phyloP scores from a whole-genome alignment of 192 early-diverging fungal genomes.

The Podila verticillata region DNA sequence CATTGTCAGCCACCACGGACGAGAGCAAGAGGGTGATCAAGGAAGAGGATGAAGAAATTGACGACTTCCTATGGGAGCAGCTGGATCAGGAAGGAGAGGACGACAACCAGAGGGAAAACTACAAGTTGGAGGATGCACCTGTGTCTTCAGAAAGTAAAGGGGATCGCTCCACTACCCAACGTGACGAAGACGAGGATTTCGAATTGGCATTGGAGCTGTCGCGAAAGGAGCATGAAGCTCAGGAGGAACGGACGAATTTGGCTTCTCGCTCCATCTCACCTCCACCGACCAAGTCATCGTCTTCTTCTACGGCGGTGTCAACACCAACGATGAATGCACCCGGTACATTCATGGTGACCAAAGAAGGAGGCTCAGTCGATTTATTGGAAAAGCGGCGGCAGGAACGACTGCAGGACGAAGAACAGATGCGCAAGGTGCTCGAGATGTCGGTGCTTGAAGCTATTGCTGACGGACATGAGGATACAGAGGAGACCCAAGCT shows the following conservation, averaged over 20 bases:
- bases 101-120: too few species aligned
- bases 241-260: background rate
- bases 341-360: background rate
- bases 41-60: background rate
- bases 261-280: background rate
- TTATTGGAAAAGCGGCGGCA: slow-evolving; percentile 22
- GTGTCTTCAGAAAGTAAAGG: background rate
- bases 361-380: slow-evolving; percentile 12
- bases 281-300: background rate
- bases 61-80: background rate
- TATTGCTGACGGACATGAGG: slow-evolving; percentile 34
- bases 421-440: slow-evolving; percentile 43
- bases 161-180: background rate
- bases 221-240: background rate
- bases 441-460: slow-evolving; percentile 37
- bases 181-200: slow-evolving; percentile 10
- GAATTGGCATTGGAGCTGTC: slow-evolving; percentile 25
- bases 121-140: background rate
- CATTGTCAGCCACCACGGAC: background rate
- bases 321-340: background rate
- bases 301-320: background rate
- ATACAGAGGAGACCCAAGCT: background rate
- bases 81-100: background rate
- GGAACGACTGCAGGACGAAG: slow-evolving; percentile 36
- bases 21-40: background rate